These are phyloP conservation scores for Erysimum cheiri DNA, from an alignment of 441 rosid genomes.

Conservation along the genomic window DNA sequence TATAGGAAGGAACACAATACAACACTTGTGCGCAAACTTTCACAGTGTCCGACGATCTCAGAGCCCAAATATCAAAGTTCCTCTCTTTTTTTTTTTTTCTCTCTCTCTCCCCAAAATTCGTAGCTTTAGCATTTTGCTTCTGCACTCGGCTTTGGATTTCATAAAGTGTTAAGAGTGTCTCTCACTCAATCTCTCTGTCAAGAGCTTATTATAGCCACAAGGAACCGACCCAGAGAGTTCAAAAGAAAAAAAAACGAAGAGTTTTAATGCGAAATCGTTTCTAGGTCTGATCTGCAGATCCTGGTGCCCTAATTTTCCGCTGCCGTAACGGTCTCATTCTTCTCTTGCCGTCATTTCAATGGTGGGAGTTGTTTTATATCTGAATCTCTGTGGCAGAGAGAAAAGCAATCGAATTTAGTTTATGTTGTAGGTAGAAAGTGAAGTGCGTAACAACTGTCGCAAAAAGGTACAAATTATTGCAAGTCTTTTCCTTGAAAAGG, in stretches of 20 bases:
- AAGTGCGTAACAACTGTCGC: constrained; percentile 14
- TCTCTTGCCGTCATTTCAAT: constrained; percentile 14
- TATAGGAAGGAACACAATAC: constrained; percentile 25
- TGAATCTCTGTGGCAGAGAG: constrained; percentile 15
- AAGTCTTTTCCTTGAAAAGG: neutral
- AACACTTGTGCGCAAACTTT: constrained; percentile 39
- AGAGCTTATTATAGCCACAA: constrained; percentile 16
- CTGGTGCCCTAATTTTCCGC: constrained; percentile 39
- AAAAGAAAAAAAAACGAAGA: neutral
- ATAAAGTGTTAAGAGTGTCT: constrained; percentile 34
- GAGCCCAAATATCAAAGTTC: constrained; percentile 33
- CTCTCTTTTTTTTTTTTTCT: constrained; percentile 6
- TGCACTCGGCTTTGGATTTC: constrained; percentile 30
- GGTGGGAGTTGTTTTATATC: constrained; percentile 17
- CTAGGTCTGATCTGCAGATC: constrained; percentile 38
- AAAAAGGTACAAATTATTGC: constrained; percentile 27
- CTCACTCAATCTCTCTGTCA: constrained; percentile 38
- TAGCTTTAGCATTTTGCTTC: constrained; percentile 35
- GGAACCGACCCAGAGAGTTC: constrained; percentile 11
- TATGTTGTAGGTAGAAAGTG: constrained; percentile 20
- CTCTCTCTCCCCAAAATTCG: constrained; percentile 4
- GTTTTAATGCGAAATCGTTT: constrained; percentile 20
- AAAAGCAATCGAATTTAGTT: constrained; percentile 14
- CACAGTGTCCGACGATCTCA: constrained; percentile 43
- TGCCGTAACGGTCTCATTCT: constrained; percentile 46